Conservation (phyloP, 148 eudicot genomes). For the Amaranthus palmeri region DNA sequence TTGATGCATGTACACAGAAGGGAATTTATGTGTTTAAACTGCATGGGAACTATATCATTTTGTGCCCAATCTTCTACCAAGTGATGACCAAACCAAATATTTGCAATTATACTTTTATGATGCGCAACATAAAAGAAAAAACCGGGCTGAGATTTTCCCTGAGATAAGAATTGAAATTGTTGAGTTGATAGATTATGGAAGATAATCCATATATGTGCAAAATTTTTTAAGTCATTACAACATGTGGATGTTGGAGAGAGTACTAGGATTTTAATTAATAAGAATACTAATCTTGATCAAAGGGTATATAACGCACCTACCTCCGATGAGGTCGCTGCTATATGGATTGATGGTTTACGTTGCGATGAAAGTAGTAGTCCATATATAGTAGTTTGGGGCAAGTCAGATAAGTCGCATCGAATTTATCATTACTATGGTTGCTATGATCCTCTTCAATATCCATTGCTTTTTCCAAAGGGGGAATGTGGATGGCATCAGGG, state of each 20-base stretch:
- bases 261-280: background rate
- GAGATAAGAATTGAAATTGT: too few species aligned
- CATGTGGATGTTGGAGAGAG: background rate
- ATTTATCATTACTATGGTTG: slow-evolving; percentile 9
- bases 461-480: background rate
- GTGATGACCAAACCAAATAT: background rate
- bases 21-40: background rate
- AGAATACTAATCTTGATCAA: background rate
- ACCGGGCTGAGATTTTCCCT: background rate
- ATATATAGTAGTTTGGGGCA: background rate
- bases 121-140: background rate
- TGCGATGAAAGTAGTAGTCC: background rate
- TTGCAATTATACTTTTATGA: slow-evolving; percentile 4
- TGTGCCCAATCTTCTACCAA: background rate
- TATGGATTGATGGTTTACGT: background rate
- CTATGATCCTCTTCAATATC: slow-evolving; percentile 7
- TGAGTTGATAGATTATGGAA: background rate
- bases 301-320: background rate
- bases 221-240: background rate
- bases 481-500: slow-evolving; percentile 9
- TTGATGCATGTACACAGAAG: background rate
- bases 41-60: background rate
- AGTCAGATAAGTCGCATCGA: background rate
- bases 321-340: background rate
- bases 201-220: background rate